Conservation (phyloP, 83 land plant species). For the Diphasiastrum complanatum region DNA sequence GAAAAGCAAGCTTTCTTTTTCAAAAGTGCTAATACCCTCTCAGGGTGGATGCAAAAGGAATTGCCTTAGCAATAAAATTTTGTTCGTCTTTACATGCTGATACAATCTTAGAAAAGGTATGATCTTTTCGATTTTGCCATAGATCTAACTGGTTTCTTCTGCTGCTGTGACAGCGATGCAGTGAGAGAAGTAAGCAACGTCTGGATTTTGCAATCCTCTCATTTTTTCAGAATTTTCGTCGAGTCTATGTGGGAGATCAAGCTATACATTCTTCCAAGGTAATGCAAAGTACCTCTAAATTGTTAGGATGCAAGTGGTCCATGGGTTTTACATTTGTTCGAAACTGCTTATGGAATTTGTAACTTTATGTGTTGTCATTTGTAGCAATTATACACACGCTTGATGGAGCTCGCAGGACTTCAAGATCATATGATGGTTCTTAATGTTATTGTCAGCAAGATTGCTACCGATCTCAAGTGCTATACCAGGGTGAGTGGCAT, state of each 20-base stretch:
- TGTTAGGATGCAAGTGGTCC: too few relatives aligned
- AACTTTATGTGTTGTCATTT: slow-evolving; percentile 13
- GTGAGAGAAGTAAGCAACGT: slow-evolving; percentile 75
- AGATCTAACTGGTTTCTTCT: too few relatives aligned
- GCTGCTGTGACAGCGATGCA: slow-evolving; percentile 75
- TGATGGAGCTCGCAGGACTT: slow-evolving; percentile 83
- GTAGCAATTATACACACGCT: slow-evolving; percentile 87
- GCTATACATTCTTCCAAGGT: slow-evolving; percentile 96
- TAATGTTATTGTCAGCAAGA: slow-evolving; percentile 77
- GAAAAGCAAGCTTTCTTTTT: too few relatives aligned
- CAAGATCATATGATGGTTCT: slow-evolving; percentile 75
- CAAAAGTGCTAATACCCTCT: too few relatives aligned
- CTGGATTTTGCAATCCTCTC: slow-evolving; percentile 85
- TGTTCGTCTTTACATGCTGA: too few relatives aligned
- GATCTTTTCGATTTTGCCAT: too few relatives aligned
- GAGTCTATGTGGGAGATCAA: slow-evolving; percentile 92
- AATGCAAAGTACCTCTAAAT: too few relatives aligned
- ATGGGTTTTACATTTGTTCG: too few relatives aligned
- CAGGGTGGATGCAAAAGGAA: too few relatives aligned
- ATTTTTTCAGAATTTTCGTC: slow-evolving; percentile 86
- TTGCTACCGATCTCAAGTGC: slow-evolving; percentile 82
- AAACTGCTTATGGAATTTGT: neutral
- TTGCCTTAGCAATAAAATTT: too few relatives aligned
- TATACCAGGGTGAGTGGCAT: slow-evolving; percentile 81
- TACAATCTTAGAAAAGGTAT: too few relatives aligned